Evolutionary conservation across 495 filamentous ascomycete genomes (phyloP).

Genomic region (Pyronema domesticum): DNA sequence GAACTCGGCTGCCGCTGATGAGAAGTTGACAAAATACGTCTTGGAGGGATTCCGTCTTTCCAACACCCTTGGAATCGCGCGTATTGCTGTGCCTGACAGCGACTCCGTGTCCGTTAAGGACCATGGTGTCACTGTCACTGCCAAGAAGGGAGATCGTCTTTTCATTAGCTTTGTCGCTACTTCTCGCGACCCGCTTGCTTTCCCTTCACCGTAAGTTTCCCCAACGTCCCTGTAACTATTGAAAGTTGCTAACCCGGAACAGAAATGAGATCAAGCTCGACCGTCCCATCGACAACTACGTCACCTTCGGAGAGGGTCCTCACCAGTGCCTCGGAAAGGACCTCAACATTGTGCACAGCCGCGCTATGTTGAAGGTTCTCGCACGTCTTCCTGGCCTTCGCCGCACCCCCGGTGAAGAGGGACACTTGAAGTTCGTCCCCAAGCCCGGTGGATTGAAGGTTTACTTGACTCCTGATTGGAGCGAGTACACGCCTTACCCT

Average conservation of each 20-base stretch:
- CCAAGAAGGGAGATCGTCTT: conserved; percentile 11
- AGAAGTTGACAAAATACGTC: conserved; percentile 10
- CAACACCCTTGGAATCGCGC: conserved; percentile 13
- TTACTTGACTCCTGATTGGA: conserved; percentile 16
- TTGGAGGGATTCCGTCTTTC: conserved; percentile 13
- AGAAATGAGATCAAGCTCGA: conserved; percentile 5
- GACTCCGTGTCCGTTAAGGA: background rate
- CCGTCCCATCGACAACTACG: conserved; percentile 10
- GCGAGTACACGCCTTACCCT: conserved; percentile 14
- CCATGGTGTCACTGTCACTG: background rate
- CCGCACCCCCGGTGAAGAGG: conserved; percentile 13
- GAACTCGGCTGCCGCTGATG: conserved; percentile 4
- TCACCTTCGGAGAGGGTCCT: conserved; percentile 12
- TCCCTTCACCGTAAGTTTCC: conserved; percentile 11
- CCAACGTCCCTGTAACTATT: background rate
- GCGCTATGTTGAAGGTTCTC: conserved; percentile 9
- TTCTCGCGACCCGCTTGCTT: conserved; percentile 5
- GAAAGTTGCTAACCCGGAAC: background rate
- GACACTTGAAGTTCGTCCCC: conserved; percentile 8
- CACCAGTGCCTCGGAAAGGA: conserved; percentile 14
- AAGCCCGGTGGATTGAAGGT: conserved; percentile 9
- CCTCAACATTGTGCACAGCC: conserved; percentile 5
- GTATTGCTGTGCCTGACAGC: conserved; percentile 5
- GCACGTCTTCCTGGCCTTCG: conserved; percentile 7
- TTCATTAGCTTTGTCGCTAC: conserved; percentile 12